These are phyloP conservation scores for Wickerhamia fluorescens DNA, from an alignment of 805 yeast genomes.

Conservation along the genomic window DNA sequence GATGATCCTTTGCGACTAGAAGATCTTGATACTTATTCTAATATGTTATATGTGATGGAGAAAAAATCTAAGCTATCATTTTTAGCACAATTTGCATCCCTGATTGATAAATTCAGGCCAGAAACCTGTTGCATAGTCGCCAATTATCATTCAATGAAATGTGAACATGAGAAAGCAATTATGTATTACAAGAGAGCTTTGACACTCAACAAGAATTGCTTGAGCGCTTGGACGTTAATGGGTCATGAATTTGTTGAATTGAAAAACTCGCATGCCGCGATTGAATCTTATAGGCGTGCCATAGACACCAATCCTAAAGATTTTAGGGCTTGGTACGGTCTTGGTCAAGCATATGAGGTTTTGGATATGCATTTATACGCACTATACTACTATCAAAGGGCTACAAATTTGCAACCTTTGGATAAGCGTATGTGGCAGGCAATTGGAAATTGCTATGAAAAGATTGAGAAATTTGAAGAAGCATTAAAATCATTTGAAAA, in stretches of 20 bases:
- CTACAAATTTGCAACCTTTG: constrained; percentile 78
- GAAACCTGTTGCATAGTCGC: constrained; percentile 95
- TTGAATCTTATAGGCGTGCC: constrained; percentile 89
- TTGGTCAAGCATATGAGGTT: constrained; percentile 97
- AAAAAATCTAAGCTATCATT: constrained; percentile 76
- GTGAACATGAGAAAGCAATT: constrained; percentile 93
- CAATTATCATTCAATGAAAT: constrained; percentile 83
- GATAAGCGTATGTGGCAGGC: constrained; percentile 98
- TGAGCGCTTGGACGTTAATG: constrained; percentile 96
- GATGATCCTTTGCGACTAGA: constrained; percentile 83
- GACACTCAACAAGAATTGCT: constrained; percentile 67
- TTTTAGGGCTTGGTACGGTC: constrained; percentile 96
- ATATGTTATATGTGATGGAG: constrained; percentile 90
- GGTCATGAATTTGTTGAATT: constrained; percentile 98
- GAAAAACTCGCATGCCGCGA: constrained; percentile 95
- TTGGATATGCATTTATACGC: constrained; percentile 92
- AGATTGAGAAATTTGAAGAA: constrained; percentile 60
- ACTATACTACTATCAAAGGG: constrained; percentile 83
- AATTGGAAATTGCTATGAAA: constrained; percentile 81
- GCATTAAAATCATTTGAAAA: constrained; percentile 77
- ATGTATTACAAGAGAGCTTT: constrained; percentile 88
- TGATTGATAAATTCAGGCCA: constrained; percentile 80
- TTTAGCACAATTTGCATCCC: constrained; percentile 77
- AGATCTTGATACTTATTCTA: constrained; percentile 90
- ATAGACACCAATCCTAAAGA: constrained; percentile 85